Evolutionary conservation across 331 rosid genomes (phyloP).

Genomic region (Rhamnella rubrinervis): DNA sequence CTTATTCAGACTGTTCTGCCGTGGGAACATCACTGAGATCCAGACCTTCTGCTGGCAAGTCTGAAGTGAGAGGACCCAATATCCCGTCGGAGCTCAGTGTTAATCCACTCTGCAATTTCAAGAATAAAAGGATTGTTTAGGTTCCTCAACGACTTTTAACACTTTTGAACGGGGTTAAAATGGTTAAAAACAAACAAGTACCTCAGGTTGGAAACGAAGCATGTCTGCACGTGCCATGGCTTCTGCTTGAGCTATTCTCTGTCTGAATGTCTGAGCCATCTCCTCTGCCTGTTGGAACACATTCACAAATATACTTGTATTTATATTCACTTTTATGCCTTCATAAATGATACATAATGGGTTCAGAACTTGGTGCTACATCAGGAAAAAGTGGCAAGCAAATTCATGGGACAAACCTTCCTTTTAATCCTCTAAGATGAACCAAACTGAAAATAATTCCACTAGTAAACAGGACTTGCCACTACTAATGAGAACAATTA

Average conservation of each 20-base stretch:
- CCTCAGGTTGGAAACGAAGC: conserved; percentile 96
- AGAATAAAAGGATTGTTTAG: not conserved
- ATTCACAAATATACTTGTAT: conserved; percentile 14
- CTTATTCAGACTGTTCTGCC: conserved; percentile 37
- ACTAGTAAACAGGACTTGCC: too few species aligned
- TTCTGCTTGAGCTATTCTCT: conserved; percentile 97
- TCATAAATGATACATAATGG: too few species aligned
- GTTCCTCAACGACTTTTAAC: not conserved
- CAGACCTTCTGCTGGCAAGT: conserved; percentile 79
- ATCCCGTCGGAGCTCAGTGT: conserved; percentile 74
- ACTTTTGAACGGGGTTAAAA: not conserved
- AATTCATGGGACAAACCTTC: too few species aligned
- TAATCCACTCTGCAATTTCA: conserved; percentile 68
- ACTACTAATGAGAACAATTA: too few species aligned
- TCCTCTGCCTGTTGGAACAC: conserved; percentile 77
- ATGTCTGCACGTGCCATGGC: conserved; percentile 97
- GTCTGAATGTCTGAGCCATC: conserved; percentile 95
- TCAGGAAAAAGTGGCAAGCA: too few species aligned
- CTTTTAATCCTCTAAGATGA: not conserved
- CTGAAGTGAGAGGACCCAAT: conserved; percentile 68
- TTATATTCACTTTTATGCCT: too few species aligned
- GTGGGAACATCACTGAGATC: conserved; percentile 65
- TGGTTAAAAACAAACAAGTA: conserved; percentile 34
- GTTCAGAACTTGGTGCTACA: too few species aligned
- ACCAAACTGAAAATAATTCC: not conserved